Conservation (phyloP, 441 rosid genomes). For the Pelargonium myrrhifolium region DNA sequence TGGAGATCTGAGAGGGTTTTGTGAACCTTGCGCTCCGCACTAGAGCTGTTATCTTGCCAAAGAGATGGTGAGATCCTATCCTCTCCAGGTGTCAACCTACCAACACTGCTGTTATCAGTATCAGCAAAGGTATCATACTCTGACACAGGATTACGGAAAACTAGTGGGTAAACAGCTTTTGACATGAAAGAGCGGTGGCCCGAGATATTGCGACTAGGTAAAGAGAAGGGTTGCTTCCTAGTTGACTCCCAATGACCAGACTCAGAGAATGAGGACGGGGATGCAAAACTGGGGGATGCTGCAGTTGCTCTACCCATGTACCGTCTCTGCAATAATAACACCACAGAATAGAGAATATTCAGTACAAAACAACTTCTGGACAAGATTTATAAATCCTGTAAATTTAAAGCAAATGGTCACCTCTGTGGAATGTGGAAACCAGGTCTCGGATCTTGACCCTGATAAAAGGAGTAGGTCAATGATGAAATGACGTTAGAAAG, state of each 20-base stretch:
- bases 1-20: slow-evolving; percentile 42
- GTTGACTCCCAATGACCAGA: slow-evolving; percentile 45
- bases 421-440: slow-evolving; percentile 43
- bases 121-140: slow-evolving; percentile 46
- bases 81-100: slow-evolving; percentile 41
- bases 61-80: slow-evolving; percentile 41
- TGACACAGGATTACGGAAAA: slow-evolving; percentile 78
- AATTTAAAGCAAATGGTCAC: slow-evolving; percentile 28
- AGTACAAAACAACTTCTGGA: slow-evolving; percentile 9
- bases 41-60: slow-evolving; percentile 39
- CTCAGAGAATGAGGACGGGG: slow-evolving; percentile 53
- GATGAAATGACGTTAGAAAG: neutral
- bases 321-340: slow-evolving; percentile 40
- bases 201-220: slow-evolving; percentile 33
- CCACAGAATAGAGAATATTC: slow-evolving; percentile 5
- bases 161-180: slow-evolving; percentile 61
- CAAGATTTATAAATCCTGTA: slow-evolving; percentile 12
- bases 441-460: slow-evolving; percentile 42
- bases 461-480: slow-evolving; percentile 20
- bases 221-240: slow-evolving; percentile 34
- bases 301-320: slow-evolving; percentile 28
- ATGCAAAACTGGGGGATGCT: slow-evolving; percentile 52
- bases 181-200: slow-evolving; percentile 45
- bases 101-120: slow-evolving; percentile 33
- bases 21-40: slow-evolving; percentile 39